Conservation (phyloP, 805 yeast species). For the Tetrapisispora fleetii region DNA sequence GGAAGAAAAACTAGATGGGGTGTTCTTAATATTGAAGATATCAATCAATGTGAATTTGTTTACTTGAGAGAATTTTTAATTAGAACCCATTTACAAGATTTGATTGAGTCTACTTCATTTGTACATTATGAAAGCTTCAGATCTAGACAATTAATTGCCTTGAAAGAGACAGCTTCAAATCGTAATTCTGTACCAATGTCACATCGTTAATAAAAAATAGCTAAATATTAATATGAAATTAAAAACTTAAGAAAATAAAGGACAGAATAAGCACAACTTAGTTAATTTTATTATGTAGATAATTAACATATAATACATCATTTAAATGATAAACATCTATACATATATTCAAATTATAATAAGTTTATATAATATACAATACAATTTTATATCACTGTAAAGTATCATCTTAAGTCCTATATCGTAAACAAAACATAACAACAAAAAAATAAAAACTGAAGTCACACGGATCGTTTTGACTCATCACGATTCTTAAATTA, state of each 20-base stretch:
- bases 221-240: not conserved
- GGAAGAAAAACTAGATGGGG: constrained; percentile 96
- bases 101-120: constrained; percentile 83
- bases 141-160: constrained; percentile 83
- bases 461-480: no score
- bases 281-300: no score
- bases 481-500: no score
- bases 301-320: not conserved
- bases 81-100: constrained; percentile 90
- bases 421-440: no score
- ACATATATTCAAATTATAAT: no score
- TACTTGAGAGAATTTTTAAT: constrained; percentile 89
- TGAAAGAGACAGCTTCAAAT: constrained; percentile 73
- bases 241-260: not conserved
- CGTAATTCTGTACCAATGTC: constrained; percentile 32
- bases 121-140: constrained; percentile 90
- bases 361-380: no score
- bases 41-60: constrained; percentile 90
- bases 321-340: not conserved
- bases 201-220: constrained; percentile 1
- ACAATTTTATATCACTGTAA: no score
- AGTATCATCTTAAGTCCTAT: no score
- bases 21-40: constrained; percentile 84
- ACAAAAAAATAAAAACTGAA: no score
- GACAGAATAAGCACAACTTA: not conserved